Evolutionary conservation across 176 grass and related monocot species (phyloP).

Genomic region (Carex cristatella): DNA sequence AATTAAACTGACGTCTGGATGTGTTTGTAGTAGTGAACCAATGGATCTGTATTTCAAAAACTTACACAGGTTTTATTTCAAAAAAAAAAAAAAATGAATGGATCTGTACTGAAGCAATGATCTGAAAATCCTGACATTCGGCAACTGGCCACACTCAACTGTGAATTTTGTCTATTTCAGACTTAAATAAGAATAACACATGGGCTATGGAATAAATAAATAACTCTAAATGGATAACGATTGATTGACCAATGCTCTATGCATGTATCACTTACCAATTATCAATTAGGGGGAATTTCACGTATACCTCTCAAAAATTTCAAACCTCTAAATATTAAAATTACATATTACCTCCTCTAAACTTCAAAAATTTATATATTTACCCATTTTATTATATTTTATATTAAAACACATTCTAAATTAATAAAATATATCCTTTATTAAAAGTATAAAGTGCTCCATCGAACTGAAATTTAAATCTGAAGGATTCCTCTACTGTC

Average conservation of each 20-base stretch:
- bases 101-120: not conserved
- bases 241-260: not conserved
- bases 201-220: not conserved
- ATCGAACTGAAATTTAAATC: too few species aligned
- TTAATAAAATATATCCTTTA: too few species aligned
- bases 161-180: not conserved
- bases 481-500: too few species aligned
- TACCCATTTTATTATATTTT: too few species aligned
- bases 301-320: too few species aligned
- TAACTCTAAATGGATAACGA: not conserved
- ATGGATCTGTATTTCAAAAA: too few species aligned
- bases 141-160: not conserved
- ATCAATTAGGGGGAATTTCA: not conserved
- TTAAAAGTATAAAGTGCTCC: too few species aligned
- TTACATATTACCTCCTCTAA: too few species aligned
- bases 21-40: not conserved
- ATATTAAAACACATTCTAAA: too few species aligned
- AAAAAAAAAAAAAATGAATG: not conserved
- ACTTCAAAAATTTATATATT: too few species aligned
- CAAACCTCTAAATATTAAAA: too few species aligned
- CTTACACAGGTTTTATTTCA: too few species aligned
- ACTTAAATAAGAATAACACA: not conserved
- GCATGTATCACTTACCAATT: not conserved
- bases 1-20: not conserved
- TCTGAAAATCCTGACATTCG: not conserved